Percentiles rank a stretch among this genome's conserved stretches.
These are phyloP conservation scores for Pestalotiopsis sp. DNA, from an alignment of 2,329 filamentous ascomycete species.

Conservation along the genomic window DNA sequence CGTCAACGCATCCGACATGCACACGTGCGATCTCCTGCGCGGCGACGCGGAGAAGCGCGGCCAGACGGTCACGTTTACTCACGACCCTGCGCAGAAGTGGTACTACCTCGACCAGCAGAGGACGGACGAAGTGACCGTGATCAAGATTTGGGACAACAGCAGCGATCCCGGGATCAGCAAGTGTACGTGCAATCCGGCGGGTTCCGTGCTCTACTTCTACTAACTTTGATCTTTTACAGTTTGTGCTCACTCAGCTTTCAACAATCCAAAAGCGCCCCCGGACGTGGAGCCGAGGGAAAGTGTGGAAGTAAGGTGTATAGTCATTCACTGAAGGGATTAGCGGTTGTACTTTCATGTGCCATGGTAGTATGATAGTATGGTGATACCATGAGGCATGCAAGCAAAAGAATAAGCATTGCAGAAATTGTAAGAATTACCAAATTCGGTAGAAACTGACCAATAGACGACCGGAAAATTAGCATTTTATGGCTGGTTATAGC, in stretches of 20 bases:
- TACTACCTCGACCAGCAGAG: slow-evolving; percentile 16
- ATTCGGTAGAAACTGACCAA: no score
- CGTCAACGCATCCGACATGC: slow-evolving; percentile 11
- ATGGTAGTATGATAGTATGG: no score
- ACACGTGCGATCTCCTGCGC: slow-evolving; percentile 16
- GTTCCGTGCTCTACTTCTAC: no score
- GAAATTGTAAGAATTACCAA: no score
- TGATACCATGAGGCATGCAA: no score
- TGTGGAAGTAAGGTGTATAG: slow-evolving; percentile 17
- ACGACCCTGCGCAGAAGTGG: slow-evolving; percentile 16
- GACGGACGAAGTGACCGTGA: slow-evolving; percentile 17
- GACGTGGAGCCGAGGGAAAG: slow-evolving; percentile 16
- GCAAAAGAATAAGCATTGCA: no score
- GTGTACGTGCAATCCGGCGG: slow-evolving; percentile 2
- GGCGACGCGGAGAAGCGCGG: slow-evolving; percentile 11
- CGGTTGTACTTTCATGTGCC: no score
- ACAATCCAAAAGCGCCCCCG: slow-evolving; percentile 10
- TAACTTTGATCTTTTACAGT: slow-evolving; percentile 4
- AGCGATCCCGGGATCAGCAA: slow-evolving; percentile 6
- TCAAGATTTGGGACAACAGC: slow-evolving; percentile 22
- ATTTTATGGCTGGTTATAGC: no score
- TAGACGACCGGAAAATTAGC: no score
- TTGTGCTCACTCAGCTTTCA: slow-evolving; percentile 24
- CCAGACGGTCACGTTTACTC: slow-evolving; percentile 15
- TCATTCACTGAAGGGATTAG: no score